Base-by-base conservation (phyloP, 2,329 filamentous ascomycete genomes). In the Catunica adiposa region DNA sequence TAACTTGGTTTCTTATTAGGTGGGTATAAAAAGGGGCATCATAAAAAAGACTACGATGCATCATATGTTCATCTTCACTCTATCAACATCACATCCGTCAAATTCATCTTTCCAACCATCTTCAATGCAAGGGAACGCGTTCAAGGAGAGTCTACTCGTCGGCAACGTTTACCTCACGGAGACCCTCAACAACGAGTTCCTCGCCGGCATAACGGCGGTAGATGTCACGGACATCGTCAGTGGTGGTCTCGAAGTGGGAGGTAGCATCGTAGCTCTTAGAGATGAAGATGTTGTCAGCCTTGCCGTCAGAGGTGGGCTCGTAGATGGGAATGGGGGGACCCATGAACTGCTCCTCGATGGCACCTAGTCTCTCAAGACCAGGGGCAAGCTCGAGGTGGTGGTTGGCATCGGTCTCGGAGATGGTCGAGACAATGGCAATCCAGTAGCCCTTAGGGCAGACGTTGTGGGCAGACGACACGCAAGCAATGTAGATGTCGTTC, bases 381-480 rank as follows among this genome's bases (percentile, higher is more conserved):
- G 89, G 82, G 71, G 92, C 82, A 46, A 98, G 82, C 74, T 98
- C 92, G 57, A 96, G 76, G 71, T 98, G 92, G 72, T 95, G 89
- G 78, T 98, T 97, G 61, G 86, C 83, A 59, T 82, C 74, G 47
- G 82, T 83, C 76, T 98, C 94, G 61, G 92, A 88, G 66, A 98
- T 96, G 59, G 92, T 98, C 51, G 89, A 95, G 61, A 98, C 90
- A 59, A 97, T 98, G 64, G 92, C 92, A 63, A 98, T 88, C 76
- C 94, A 98, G 80, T 96, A 97, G 59, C 90, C 90, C 79, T 95
- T 94, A 64, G 94, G 92, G 74, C 90, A 97, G 63, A 98, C 94
- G 65, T 94, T 97, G 75, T 98, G 94, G 38, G 89, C 87, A 40
- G 87, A 88, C 1, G 89, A 96, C 58, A 98, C 89, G 68, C 92